Conservation (phyloP, 2,329 filamentous ascomycete species). For the Alternaria arbusti region DNA sequence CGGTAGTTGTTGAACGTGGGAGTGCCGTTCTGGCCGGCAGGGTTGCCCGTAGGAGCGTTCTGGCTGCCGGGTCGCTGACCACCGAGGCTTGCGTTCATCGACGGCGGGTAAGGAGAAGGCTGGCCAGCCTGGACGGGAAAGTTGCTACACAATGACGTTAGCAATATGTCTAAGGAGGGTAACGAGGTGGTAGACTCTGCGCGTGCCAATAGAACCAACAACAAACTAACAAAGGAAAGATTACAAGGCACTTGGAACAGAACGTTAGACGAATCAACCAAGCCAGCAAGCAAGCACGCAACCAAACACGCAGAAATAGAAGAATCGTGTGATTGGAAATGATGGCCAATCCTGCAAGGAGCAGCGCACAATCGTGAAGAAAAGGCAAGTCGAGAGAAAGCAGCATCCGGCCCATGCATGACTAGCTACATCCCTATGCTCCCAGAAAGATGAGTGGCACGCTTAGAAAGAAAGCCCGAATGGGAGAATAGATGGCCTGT, state of each 20-base stretch:
- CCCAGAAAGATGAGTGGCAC: slow-evolving; percentile 34
- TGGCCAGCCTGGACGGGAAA: slow-evolving; percentile 1
- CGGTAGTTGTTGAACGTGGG: not conserved
- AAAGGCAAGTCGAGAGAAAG: slow-evolving; percentile 43
- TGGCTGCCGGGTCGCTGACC: slow-evolving; percentile 1
- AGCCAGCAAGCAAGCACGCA: slow-evolving; percentile 35
- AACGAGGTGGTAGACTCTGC: slow-evolving; percentile 1
- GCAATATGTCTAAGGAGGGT: not conserved
- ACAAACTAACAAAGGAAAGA: slow-evolving; percentile 5
- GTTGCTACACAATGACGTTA: slow-evolving; percentile 4
- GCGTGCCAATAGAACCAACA: not conserved
- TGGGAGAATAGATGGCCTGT: slow-evolving; percentile 43
- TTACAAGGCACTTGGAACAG: slow-evolving; percentile 15
- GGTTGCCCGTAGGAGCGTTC: not conserved
- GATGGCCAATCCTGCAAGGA: slow-evolving; percentile 45
- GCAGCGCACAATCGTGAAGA: slow-evolving; percentile 30
- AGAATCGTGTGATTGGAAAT: slow-evolving; percentile 44
- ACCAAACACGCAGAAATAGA: slow-evolving; percentile 36
- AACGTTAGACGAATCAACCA: slow-evolving; percentile 27
- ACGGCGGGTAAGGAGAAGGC: slow-evolving; percentile 8
- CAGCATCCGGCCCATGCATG: slow-evolving; percentile 38
- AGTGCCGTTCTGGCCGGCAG: not conserved
- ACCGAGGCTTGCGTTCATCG: slow-evolving; percentile 1
- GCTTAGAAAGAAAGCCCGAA: slow-evolving; percentile 41
- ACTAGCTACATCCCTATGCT: slow-evolving; percentile 46